Base-by-base conservation (phyloP, 1,284 basidiomycete species). In the Rhodotorula sp. region DNA sequence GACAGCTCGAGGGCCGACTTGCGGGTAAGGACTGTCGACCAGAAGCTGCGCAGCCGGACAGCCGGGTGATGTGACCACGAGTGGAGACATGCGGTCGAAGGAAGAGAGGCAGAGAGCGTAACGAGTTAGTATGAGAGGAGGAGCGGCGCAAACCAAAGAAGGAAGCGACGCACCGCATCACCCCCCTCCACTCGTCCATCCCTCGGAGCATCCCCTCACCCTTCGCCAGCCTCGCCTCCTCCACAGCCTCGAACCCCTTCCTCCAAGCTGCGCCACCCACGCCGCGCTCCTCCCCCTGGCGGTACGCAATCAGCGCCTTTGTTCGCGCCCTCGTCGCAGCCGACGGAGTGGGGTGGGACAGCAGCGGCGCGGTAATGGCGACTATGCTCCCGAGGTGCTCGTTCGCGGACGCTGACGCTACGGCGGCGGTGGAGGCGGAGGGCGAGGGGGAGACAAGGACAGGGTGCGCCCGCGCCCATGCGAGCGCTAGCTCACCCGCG, bases 401-500 rank as follows among this genome's bases (percentile, higher is more conserved):
- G 19, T 51, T 34, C 19, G 27, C 19, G 17, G 1, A 19, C 8
- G 57, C n/a, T 9, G 39, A n/a, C n/a, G 13, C 9, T n/a, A 39
- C 9, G 17, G n/a, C 4, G n/a, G 39, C 41, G 57, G 39, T 0
- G 0, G 32, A 34, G 53, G 57, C 32, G 32, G 58, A 7, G 21
- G 53, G 9, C 27, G 29, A 32, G 10, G 15, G 53, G 2, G 53
- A 34, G 32, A 9, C 17, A 9, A 21, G 19, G 53, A 54, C 34
- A 2, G 65, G 55, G 17, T 25, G 32, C 15, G 65, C n/a, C 1
- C 64, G 57, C 2, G 64, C 25, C 57, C 63, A 79, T 2, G 63
- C 41, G 19, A 81, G 74, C 4, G 78, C 70, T 3, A 81, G 69
- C 60, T 83, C 82, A 3, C 78, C 75, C 0, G 80, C 80, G 29